Conservation (phyloP, 139 green algal species). For the Volvox africanus region DNA sequence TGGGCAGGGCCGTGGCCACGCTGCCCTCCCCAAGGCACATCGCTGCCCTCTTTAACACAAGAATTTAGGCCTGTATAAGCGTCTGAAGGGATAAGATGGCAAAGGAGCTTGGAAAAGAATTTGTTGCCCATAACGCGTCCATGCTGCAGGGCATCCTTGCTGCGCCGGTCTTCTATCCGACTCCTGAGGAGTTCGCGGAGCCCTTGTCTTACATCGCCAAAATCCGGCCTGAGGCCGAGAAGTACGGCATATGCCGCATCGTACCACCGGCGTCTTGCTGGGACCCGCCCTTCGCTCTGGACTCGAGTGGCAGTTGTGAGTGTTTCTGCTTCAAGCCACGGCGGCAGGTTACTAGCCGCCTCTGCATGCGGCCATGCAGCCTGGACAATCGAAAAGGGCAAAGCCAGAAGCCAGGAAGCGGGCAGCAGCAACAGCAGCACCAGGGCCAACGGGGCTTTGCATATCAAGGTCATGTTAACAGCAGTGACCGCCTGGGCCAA, state of each 20-base stretch:
- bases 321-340: slow-evolving; percentile 38
- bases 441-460: not conserved
- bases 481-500: too few species aligned
- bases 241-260: slow-evolving; percentile 89
- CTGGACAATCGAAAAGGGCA: not conserved
- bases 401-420: not conserved
- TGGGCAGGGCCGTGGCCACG: too few species aligned
- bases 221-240: slow-evolving; percentile 72
- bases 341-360: slow-evolving; percentile 64
- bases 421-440: not conserved
- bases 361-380: slow-evolving; percentile 58
- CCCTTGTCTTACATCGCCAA: slow-evolving; percentile 86
- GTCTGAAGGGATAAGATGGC: too few species aligned
- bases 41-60: too few species aligned
- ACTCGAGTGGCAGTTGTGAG: not conserved
- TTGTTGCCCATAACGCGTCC: not conserved
- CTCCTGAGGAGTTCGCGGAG: slow-evolving; percentile 84
- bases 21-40: too few species aligned
- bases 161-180: slow-evolving; percentile 83
- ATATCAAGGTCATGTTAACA: not conserved
- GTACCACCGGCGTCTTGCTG: slow-evolving; percentile 84
- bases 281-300: slow-evolving; percentile 65
- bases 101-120: too few species aligned
- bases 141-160: slow-evolving; percentile 50
- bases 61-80: too few species aligned